These are phyloP conservation scores for Nothophytophthora sp. DNA, from an alignment of 352 stramenopile genomes.

Conservation along the genomic window DNA sequence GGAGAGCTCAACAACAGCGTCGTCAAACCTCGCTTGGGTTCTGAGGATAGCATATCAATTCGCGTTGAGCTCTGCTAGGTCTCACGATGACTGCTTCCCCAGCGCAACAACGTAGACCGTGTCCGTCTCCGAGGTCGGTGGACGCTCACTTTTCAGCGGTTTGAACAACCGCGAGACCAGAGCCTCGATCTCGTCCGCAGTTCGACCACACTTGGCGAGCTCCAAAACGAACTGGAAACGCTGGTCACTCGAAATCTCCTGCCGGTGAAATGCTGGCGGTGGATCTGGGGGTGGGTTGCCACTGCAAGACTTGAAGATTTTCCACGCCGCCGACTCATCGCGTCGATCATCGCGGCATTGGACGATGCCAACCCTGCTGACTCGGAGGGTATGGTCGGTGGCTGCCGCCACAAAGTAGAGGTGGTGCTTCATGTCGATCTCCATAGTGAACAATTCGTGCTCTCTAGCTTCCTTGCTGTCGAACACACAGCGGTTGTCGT, in stretches of 20 bases:
- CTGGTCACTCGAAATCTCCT: not conserved
- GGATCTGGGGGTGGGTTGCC: not conserved
- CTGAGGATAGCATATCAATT: too few species aligned
- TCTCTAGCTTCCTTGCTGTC: not conserved
- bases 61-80: too few species aligned
- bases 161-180: too few species aligned
- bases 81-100: too few species aligned
- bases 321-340: constrained; percentile 1
- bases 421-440: not conserved
- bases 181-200: constrained; percentile 5
- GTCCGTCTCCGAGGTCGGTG: too few species aligned
- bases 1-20: too few species aligned
- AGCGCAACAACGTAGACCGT: too few species aligned
- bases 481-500: not conserved
- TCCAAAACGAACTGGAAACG: constrained; percentile 1
- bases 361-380: not conserved
- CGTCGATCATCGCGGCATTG: constrained; percentile 3
- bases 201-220: not conserved
- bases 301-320: constrained; percentile 2
- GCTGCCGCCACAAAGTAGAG: constrained; percentile 4
- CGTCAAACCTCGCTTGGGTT: too few species aligned
- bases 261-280: not conserved
- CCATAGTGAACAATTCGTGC: constrained; percentile 1
- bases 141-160: too few species aligned
- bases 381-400: constrained; percentile 1